A percentile compares a stretch with the other conserved stretches of the same genome.
phyloP scores from a whole-genome alignment of 441 rosid genomes.

The Heliophila coronopifolia region DNA sequence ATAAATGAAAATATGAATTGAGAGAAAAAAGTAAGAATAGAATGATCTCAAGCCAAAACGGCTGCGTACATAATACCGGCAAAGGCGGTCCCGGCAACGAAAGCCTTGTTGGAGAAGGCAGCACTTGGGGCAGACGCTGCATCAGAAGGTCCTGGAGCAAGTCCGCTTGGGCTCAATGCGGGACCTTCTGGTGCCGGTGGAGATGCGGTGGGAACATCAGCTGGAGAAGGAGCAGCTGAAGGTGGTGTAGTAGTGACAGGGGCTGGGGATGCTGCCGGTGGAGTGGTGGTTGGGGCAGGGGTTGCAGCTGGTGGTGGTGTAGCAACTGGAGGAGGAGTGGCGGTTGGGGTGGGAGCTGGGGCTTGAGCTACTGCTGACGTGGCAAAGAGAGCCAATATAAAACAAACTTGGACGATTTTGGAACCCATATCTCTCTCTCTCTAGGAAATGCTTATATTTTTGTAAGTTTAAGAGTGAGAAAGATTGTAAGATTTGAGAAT shows the following conservation, averaged over 20 bases:
- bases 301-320: constrained; percentile 26
- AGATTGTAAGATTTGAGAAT: no score
- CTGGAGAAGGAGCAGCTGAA: constrained; percentile 20
- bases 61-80: constrained; percentile 50
- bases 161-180: constrained; percentile 7
- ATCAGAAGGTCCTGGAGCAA: constrained; percentile 22
- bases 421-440: constrained; percentile 23
- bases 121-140: constrained; percentile 23
- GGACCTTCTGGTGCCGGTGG: constrained; percentile 27
- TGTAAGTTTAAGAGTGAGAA: no score
- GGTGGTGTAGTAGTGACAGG: constrained; percentile 26
- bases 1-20: not conserved
- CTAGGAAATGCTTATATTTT: not conserved
- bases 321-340: constrained; percentile 28
- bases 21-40: no score
- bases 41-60: constrained; percentile 28
- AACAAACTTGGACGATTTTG: constrained; percentile 17
- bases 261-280: constrained; percentile 27
- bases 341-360: constrained; percentile 28
- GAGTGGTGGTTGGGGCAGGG: constrained; percentile 27
- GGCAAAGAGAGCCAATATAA: constrained; percentile 27
- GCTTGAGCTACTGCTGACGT: constrained; percentile 25
- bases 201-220: constrained; percentile 26
- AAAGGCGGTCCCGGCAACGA: constrained; percentile 48
- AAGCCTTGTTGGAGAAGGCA: constrained; percentile 37